Evolutionary conservation across 2,329 filamentous ascomycete genomes (phyloP), one percentile per base, ranked within the genome.

Genomic region (Ustulina deusta): DNA sequence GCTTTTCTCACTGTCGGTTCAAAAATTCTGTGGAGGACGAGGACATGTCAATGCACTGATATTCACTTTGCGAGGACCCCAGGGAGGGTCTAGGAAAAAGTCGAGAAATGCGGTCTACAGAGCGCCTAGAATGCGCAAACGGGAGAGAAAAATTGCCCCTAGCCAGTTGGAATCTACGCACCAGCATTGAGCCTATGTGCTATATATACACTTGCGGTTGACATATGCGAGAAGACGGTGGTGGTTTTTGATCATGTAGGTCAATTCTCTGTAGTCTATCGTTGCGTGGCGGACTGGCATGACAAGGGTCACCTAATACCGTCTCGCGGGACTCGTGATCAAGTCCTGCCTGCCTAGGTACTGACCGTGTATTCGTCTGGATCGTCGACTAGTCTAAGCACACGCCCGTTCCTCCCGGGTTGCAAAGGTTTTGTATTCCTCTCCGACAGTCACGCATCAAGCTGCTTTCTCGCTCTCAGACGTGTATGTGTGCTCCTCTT

Each of bases 1-100:
- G 5, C 6, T 42, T 25, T 34, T 15, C 3, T 3, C 6, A 25
- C n/a, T 25, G 2, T 15, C 9, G 13, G 11, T n/a, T 22, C 38
- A 7, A 42, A 20, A 38, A n/a, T 62, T 25, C n/a, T 56, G 40
- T 58, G 40, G 4, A 17, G 20, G 44, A 25, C n/a, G 9, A 13
- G n/a, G 20, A 34, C 13, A 46, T 48, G 10, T 48, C 38, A n/a
- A 40, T 42, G 52, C 57, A 51, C 52, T 13, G 40, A 48, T 38
- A 32, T 36, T 38, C 27, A 27, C 22, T 20, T 29, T 13, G 34
- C 17, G 32, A 46, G n/a, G n/a, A 40, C 48, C 3, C 10, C 20
- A 17, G 29, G 20, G 13, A 27, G 29, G 11, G 32, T 27, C 13
- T 58, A 40, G 20, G 29, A 22, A 7, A 27, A 29, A 15, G 4